Evolutionary conservation across 2,329 filamentous ascomycete genomes (phyloP).

Genomic region (Falciphora oryzae): DNA sequence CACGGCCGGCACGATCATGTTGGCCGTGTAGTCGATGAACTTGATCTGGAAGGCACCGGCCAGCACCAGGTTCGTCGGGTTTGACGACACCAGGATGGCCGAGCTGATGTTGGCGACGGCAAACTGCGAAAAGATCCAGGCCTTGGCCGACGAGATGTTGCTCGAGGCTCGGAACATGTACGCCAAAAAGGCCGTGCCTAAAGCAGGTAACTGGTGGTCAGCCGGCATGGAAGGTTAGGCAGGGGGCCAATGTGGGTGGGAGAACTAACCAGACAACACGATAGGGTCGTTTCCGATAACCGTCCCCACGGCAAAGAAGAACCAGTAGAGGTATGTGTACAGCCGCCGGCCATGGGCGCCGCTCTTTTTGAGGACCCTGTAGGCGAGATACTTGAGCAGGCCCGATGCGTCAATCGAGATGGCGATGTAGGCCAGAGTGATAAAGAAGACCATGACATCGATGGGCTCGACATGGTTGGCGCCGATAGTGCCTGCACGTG

Average conservation of each 20-base stretch:
- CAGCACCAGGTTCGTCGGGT: constrained; percentile 70
- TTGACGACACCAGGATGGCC: constrained; percentile 70
- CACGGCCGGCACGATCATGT: constrained; percentile 68
- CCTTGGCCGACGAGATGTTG: constrained; percentile 64
- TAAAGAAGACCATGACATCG: constrained; percentile 71
- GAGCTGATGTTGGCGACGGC: constrained; percentile 68
- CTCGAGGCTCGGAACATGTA: constrained; percentile 72
- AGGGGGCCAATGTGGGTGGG: too few relatives aligned
- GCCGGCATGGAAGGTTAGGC: too few relatives aligned
- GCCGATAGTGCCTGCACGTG: constrained; percentile 57
- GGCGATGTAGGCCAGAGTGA: constrained; percentile 69
- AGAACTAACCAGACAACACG: constrained; percentile 47
- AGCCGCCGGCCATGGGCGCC: constrained; percentile 60
- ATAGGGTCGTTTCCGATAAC: constrained; percentile 73
- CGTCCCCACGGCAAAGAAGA: constrained; percentile 62
- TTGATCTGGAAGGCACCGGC: constrained; percentile 67
- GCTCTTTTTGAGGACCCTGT: constrained; percentile 62
- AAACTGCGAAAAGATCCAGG: constrained; percentile 70
- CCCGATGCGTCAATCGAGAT: constrained; percentile 74
- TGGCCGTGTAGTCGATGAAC: constrained; percentile 69
- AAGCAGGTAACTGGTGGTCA: too few relatives aligned
- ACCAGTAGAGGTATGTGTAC: constrained; percentile 67
- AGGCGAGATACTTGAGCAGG: constrained; percentile 63
- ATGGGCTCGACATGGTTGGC: constrained; percentile 60
- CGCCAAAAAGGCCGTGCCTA: constrained; percentile 64